Conservation (phyloP, 768 basidiomycete species). For the Lepiota brunneoincarnata region DNA sequence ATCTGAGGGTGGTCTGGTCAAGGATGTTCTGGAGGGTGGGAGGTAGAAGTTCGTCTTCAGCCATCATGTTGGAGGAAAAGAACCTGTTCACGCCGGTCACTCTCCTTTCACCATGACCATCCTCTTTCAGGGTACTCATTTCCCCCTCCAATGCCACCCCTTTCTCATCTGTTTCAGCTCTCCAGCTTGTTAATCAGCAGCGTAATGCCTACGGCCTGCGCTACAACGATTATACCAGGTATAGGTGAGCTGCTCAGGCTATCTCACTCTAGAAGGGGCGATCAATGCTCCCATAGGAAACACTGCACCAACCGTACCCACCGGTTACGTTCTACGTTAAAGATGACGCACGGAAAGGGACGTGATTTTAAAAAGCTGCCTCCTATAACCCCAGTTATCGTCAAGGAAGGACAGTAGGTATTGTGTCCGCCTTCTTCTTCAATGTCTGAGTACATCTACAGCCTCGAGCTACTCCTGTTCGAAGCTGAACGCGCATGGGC, state of each 20-base stretch:
- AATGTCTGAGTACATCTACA: constrained; percentile 24
- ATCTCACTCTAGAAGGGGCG: neutral
- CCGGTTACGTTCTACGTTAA: constrained; percentile 79
- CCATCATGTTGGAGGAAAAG: constrained; percentile 34
- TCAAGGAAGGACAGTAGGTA: constrained; percentile 81
- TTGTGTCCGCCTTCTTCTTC: constrained; percentile 10
- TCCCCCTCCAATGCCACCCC: neutral
- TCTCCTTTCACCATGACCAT: constrained; percentile 15
- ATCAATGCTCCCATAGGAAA: constrained; percentile 48
- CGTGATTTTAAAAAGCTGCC: constrained; percentile 87
- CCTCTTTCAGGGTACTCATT: constrained; percentile 34
- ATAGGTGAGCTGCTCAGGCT: constrained; percentile 51
- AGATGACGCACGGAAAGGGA: constrained; percentile 85
- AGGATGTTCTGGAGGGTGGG: constrained; percentile 93
- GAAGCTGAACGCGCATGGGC: constrained; percentile 94
- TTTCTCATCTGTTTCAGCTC: constrained; percentile 43
- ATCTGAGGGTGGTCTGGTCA: constrained; percentile 91
- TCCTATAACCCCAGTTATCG: constrained; percentile 58
- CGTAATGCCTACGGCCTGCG: constrained; percentile 88
- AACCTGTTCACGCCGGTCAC: constrained; percentile 6
- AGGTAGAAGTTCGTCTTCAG: constrained; percentile 58
- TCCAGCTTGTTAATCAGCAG: constrained; percentile 84
- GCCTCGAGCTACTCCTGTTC: constrained; percentile 81
- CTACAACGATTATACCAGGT: constrained; percentile 84
- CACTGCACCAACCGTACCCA: constrained; percentile 92